A percentile compares a stretch with the other conserved stretches of the same genome.
Evolutionary conservation across 306 rosid genomes (phyloP).

Genomic region (Pyrus betulifolia): DNA sequence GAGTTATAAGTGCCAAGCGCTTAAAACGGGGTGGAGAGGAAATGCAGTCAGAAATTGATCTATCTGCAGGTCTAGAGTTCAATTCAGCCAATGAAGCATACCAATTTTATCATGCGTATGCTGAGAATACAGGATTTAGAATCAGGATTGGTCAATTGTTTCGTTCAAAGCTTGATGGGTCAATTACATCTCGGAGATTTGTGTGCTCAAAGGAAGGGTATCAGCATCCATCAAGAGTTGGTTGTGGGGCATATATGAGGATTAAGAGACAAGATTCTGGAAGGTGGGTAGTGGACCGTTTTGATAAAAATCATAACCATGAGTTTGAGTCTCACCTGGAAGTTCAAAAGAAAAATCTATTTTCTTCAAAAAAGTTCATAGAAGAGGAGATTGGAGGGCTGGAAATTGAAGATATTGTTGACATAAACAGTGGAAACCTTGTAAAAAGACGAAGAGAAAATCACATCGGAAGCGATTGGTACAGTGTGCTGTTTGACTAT

Average conservation of each 20-base stretch:
- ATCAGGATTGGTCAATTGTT: constrained; percentile 87
- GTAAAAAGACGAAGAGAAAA: constrained; percentile 66
- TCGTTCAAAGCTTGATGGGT: constrained; percentile 82
- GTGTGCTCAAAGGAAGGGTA: constrained; percentile 97
- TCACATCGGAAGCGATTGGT: constrained; percentile 79
- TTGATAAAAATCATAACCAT: constrained; percentile 76
- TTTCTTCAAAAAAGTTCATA: constrained; percentile 47
- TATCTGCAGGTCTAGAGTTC: constrained; percentile 71
- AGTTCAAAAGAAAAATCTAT: constrained; percentile 28
- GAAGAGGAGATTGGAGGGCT: constrained; percentile 57
- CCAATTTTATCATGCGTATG: constrained; percentile 73
- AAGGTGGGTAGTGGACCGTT: constrained; percentile 88
- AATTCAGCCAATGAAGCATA: constrained; percentile 77
- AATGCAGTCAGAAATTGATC: constrained; percentile 47
- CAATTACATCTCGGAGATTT: constrained; percentile 75
- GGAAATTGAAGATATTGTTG: constrained; percentile 51
- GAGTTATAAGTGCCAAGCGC: constrained; percentile 54
- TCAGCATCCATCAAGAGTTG: constrained; percentile 93
- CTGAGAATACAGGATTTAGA: constrained; percentile 65
- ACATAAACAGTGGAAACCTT: constrained; percentile 40
- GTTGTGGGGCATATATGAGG: constrained; percentile 90
- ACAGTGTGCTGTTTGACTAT: constrained; percentile 62
- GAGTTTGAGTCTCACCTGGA: constrained; percentile 47
- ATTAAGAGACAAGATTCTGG: constrained; percentile 79
- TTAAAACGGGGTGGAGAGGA: constrained; percentile 43